Evolutionary conservation across 768 basidiomycete species (phyloP).

Genomic region (Auricularia heimuer): DNA sequence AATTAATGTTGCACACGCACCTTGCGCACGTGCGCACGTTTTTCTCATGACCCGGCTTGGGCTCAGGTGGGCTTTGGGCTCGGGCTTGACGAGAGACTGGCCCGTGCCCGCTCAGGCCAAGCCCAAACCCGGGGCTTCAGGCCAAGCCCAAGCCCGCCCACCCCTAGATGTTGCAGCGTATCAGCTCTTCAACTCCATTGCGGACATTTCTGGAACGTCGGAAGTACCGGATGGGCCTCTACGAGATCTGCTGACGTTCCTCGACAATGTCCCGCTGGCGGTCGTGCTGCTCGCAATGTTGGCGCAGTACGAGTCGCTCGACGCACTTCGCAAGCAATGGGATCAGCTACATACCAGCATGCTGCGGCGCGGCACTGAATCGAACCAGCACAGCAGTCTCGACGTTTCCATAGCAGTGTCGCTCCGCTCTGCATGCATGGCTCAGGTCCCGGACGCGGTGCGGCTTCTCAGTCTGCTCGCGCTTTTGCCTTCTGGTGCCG

Average conservation of each 20-base stretch:
- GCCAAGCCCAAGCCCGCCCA: too few species aligned
- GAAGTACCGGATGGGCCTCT: not conserved
- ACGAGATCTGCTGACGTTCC: not conserved
- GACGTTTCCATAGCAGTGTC: not conserved
- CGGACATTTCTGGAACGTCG: not conserved
- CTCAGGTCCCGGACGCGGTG: not conserved
- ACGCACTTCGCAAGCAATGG: not conserved
- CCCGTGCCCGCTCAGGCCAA: too few species aligned
- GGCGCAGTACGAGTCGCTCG: not conserved
- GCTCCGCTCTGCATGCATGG: not conserved
- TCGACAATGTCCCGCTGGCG: not conserved
- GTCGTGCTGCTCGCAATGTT: not conserved
- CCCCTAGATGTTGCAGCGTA: not conserved
- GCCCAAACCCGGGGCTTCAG: too few species aligned
- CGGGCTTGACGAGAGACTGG: too few species aligned
- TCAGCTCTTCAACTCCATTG: not conserved
- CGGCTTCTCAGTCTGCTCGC: not conserved
- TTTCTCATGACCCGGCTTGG: too few species aligned
- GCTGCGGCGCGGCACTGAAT: not conserved
- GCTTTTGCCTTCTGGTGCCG: conserved; percentile 1
- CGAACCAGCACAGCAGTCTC: not conserved
- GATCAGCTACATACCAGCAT: not conserved
- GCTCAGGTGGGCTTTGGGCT: too few species aligned
- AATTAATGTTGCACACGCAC: too few species aligned
- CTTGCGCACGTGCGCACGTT: too few species aligned